Percentiles rank a stretch among this genome's conserved stretches.
These are phyloP conservation scores for Vitis hybrid DNA, from an alignment of 177 flowering plant genomes.

Conservation along the genomic window DNA sequence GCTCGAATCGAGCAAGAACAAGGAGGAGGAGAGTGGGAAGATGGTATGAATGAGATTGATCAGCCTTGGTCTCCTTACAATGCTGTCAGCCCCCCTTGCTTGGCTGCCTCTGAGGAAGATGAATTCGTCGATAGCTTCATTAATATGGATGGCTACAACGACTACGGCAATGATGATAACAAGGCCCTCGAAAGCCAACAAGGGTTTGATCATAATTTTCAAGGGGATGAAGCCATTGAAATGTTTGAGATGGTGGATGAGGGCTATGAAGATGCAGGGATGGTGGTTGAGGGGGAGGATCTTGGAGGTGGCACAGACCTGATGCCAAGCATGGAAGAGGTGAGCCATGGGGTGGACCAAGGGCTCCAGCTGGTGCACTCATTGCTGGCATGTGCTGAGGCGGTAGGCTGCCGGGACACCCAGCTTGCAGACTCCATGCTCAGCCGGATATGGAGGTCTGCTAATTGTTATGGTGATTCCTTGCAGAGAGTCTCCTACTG, in stretches of 20 bases:
- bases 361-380: conserved; percentile 65
- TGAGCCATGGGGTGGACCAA: conserved; percentile 42
- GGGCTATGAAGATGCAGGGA: conserved; percentile 10
- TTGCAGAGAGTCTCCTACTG: conserved; percentile 53
- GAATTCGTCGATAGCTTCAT: conserved; percentile 57
- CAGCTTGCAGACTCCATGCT: conserved; percentile 47
- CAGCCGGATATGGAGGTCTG: conserved; percentile 39
- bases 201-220: conserved; percentile 11
- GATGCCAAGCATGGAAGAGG: conserved; percentile 19
- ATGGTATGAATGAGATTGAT: conserved; percentile 13
- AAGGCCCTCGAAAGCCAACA: neutral
- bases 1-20: conserved; percentile 49
- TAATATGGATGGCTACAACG: conserved; percentile 30
- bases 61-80: conserved; percentile 17
- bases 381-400: conserved; percentile 70
- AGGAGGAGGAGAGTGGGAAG: conserved; percentile 28
- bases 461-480: conserved; percentile 52
- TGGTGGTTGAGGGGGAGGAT: conserved; percentile 19
- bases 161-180: conserved; percentile 16
- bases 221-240: conserved; percentile 12
- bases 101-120: conserved; percentile 37
- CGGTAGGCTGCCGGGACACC: conserved; percentile 63
- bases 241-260: conserved; percentile 11
- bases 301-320: conserved; percentile 3
- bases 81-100: conserved; percentile 6